These are phyloP conservation scores for Diaporthe sp. DNA, from an alignment of 2,329 filamentous ascomycete species.

Conservation along the genomic window DNA sequence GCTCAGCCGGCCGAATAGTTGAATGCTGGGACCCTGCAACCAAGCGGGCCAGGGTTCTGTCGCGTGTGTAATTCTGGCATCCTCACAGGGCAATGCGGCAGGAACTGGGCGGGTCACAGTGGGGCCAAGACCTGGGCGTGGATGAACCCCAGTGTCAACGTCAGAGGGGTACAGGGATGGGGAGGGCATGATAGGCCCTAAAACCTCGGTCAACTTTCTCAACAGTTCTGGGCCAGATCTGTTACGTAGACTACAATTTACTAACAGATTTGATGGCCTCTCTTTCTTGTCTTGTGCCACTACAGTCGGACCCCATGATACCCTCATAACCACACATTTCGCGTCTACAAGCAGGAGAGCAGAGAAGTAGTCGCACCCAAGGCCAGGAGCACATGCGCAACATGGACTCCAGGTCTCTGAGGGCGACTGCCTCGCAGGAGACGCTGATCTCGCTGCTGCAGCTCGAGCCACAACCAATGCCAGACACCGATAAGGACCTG, in stretches of 20 bases:
- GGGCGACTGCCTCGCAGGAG: slow-evolving; percentile 60
- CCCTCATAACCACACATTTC: neutral
- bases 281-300: neutral
- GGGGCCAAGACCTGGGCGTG: neutral
- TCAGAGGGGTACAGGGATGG: slow-evolving; percentile 17
- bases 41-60: neutral
- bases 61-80: slow-evolving; percentile 23
- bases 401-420: slow-evolving; percentile 53
- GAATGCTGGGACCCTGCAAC: neutral
- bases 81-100: slow-evolving; percentile 28
- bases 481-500: slow-evolving; percentile 63
- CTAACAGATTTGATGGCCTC: neutral
- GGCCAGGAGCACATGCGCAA: slow-evolving; percentile 11
- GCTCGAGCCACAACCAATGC: slow-evolving; percentile 85
- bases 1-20: neutral
- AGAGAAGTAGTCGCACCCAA: slow-evolving; percentile 40
- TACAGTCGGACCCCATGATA: neutral
- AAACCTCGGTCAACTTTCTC: slow-evolving; percentile 28
- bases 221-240: slow-evolving; percentile 2
- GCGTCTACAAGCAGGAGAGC: neutral
- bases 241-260: neutral
- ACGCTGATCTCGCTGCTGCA: slow-evolving; percentile 78
- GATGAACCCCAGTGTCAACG: slow-evolving; percentile 30
- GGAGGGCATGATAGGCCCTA: neutral
- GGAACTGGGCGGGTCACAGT: slow-evolving; percentile 25